Evolutionary conservation across 2,329 filamentous ascomycete genomes (phyloP), one percentile per base, ranked within the genome.

Genomic region (Talaromyces sp.): DNA sequence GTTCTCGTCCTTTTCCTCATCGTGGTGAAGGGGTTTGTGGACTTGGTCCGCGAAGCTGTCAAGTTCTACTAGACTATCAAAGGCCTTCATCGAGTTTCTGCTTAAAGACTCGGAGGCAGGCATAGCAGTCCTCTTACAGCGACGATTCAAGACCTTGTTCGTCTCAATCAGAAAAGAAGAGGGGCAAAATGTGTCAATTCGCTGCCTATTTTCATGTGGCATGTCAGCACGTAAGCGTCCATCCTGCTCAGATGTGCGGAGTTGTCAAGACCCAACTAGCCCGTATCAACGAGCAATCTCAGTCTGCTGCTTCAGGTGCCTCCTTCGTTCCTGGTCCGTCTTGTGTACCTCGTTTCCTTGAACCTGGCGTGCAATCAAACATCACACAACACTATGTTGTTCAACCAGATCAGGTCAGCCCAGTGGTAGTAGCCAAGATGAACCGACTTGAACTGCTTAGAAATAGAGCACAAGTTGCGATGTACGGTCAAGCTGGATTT

Each of bases 101-200:
- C 22, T 7, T 22, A 3, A 3, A 19, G 10, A 13, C 5, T 45
- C 7, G 45, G 11, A 59, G 37, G 11, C n/a, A 45, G 10, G 1
- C 37, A 43, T 22, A 31, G 31, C 3, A 27, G 24, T 6, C 6
- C 37, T 27, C 10, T 24, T 22, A 24, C 10, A 9, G 24, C 13
- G 13, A n/a, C 19, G 3, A 37, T 37, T 22, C 52, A 45, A 59
- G 27, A 22, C 56, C 39, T 49, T 22, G 35, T 24, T 35, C 3
- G 49, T 56, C 60, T 8, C 11, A 16, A 14, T 33, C 37, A 5
- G 19, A n/a, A 43, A 31, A 52, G 22, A 24, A 50, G 39, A 41
- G 24, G 41, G 43, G 14, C 14, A 66, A 60, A 45, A 66, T 66
- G 64, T 66, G 64, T 27, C 35, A 41, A 3, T 66, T 62, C 19